Evolutionary conservation across 148 eudicot genomes (phyloP), one percentile per base, ranked within the genome.

Genomic region (Arctostaphylos glauca): DNA sequence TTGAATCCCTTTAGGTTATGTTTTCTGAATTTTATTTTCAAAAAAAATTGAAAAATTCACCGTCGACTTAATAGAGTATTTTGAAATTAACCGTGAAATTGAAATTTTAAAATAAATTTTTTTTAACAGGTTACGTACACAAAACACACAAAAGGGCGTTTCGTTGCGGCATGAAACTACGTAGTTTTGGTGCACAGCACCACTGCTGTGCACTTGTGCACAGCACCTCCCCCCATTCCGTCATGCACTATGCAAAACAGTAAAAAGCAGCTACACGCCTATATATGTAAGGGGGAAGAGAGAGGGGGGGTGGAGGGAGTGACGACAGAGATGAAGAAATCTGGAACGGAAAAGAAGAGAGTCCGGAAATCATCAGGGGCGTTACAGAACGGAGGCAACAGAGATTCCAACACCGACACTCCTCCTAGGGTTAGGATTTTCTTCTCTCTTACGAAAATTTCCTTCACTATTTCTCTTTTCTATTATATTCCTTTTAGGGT

Each of bases 291-390:
- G 19, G 23, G 2, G 1, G 19, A 3, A 41, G 83, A 46, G 56
- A 56, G 83, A 79, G 44, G 55, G 54, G 43, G 66, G 23, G 79
- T 52, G 81, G 80, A 31, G 78, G 48, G 80, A 77, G 68, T n/a
- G 31, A 16, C 19, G 55, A 64, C 67, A 64, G 81, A 84, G 67
- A 90, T 88, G 90, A 90, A 85, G 92, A 90, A 85, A 84, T 73
- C 88, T 46, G 89, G 84, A 55, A 82, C 90, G 60, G 92, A 87
- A 41, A 90, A 90, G 85, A 90, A 90, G 87, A 76, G 85, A 64
- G 84, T 81, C 43, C 85, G 92, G 78, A 90, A 86, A 76, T 85
- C 89, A 21, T 60, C 84, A 15, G 86, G 76, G 48, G 84, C 84
- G 6, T 12, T 77, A 16, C 85, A 83, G 82, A 86, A 83, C 52